Conservation (phyloP, 2,329 filamentous ascomycete species). For the Colletotrichum brevisporum region DNA sequence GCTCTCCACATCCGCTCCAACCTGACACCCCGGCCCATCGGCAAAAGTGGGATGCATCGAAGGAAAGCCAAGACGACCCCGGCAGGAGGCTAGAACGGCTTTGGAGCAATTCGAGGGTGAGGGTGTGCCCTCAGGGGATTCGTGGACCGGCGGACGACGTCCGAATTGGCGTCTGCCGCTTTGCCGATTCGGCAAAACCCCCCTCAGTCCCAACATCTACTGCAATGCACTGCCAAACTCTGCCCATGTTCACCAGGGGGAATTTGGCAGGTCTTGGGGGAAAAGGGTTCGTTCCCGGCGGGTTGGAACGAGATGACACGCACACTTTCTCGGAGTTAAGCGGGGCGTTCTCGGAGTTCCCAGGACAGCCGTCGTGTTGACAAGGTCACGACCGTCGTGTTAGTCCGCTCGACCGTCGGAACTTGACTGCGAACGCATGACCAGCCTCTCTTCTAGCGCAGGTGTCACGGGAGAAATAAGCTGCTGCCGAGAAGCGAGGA, state of each 20-base stretch:
- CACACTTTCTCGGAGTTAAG: conserved; percentile 23
- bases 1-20: conserved; percentile 27
- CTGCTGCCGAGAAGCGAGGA: too few species aligned
- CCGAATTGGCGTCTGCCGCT: conserved; percentile 19
- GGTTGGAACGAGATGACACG: neutral
- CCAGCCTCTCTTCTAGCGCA: conserved; percentile 1
- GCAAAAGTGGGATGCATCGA: conserved; percentile 13
- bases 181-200: conserved; percentile 31
- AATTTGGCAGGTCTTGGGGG: too few species aligned
- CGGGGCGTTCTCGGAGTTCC: conserved; percentile 2
- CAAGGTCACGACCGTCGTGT: too few species aligned
- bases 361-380: too few species aligned
- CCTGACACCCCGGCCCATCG: conserved; percentile 27
- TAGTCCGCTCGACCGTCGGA: neutral
- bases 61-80: conserved; percentile 10
- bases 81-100: neutral
- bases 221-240: neutral
- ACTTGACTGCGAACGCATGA: conserved; percentile 1
- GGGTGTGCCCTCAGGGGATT: neutral
- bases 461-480: too few species aligned
- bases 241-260: neutral
- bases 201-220: neutral
- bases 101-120: neutral
- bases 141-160: conserved; percentile 2
- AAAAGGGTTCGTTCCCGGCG: neutral